These are phyloP conservation scores for Cucumis cinereus DNA, from an alignment of 306 rosid species.

Conservation along the genomic window DNA sequence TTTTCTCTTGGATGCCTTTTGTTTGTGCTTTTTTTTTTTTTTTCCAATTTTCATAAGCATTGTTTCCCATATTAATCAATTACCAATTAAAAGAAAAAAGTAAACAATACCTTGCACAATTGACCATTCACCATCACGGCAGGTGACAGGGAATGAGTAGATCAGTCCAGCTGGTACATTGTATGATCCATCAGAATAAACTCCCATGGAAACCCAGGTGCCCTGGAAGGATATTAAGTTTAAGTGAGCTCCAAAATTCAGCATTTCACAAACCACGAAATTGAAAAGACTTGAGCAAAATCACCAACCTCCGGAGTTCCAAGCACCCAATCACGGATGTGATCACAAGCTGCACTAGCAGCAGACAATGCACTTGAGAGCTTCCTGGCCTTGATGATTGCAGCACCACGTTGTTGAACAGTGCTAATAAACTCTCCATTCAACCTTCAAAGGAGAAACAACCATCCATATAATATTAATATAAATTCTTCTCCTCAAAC, in stretches of 20 bases:
- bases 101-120: conserved; percentile 69
- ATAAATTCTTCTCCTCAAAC: background rate
- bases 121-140: conserved; percentile 75
- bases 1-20: too few species aligned
- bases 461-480: background rate
- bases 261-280: background rate
- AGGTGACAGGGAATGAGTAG: conserved; percentile 87
- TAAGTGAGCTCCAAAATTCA: background rate
- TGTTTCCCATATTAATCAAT: background rate
- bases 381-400: conserved; percentile 91
- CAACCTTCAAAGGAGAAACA: conserved; percentile 39
- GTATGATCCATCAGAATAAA: conserved; percentile 94
- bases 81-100: background rate
- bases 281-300: background rate
- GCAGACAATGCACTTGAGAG: conserved; percentile 93
- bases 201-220: conserved; percentile 97
- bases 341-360: conserved; percentile 97
- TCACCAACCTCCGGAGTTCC: conserved; percentile 85
- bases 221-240: conserved; percentile 39
- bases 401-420: conserved; percentile 99
- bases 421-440: conserved; percentile 78
- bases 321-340: conserved; percentile 94
- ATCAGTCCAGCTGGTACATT: conserved; percentile 90
- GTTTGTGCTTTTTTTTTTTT: too few species aligned
- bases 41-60: too few species aligned